Evolutionary conservation across 2,329 filamentous ascomycete genomes (phyloP).

Genomic region (Aureobasidium namibiae): DNA sequence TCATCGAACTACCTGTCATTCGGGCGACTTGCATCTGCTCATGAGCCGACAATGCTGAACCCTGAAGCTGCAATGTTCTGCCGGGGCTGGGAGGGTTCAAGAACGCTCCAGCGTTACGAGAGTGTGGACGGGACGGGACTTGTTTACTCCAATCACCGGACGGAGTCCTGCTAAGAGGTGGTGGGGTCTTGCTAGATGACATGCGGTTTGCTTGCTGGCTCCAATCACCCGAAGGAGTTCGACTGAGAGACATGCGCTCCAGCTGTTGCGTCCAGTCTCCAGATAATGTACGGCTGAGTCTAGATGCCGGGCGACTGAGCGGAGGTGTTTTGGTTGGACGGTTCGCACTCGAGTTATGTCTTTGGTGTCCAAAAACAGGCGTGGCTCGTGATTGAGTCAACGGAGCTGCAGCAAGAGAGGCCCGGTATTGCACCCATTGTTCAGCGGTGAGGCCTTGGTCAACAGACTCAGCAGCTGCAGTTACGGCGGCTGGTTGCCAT

Average conservation of each 20-base stretch:
- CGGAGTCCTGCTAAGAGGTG: constrained; percentile 24
- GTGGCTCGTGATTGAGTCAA: constrained; percentile 26
- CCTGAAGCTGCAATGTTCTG: constrained; percentile 32
- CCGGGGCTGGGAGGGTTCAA: constrained; percentile 31
- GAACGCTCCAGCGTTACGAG: constrained; percentile 48
- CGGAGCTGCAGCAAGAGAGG: constrained; percentile 46
- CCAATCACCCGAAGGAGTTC: constrained; percentile 39
- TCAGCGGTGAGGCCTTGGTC: constrained; percentile 61
- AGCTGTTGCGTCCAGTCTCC: constrained; percentile 18
- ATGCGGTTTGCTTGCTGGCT: constrained; percentile 21
- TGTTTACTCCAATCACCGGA: constrained; percentile 20
- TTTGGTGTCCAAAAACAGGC: constrained; percentile 10
- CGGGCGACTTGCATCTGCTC: constrained; percentile 86
- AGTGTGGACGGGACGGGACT: constrained; percentile 38
- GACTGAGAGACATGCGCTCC: constrained; percentile 29
- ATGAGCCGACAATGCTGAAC: constrained; percentile 64
- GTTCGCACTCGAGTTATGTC: neutral
- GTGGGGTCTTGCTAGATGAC: constrained; percentile 18
- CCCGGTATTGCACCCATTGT: constrained; percentile 75
- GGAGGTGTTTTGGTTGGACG: constrained; percentile 16
- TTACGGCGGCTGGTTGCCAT: constrained; percentile 77
- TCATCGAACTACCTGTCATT: constrained; percentile 67
- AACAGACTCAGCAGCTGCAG: constrained; percentile 39
- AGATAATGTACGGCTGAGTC: constrained; percentile 14
- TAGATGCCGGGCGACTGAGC: constrained; percentile 23